Evolutionary conservation across 1,284 basidiomycete genomes (phyloP).

Genomic region (Cystobasidiaceae sp.): DNA sequence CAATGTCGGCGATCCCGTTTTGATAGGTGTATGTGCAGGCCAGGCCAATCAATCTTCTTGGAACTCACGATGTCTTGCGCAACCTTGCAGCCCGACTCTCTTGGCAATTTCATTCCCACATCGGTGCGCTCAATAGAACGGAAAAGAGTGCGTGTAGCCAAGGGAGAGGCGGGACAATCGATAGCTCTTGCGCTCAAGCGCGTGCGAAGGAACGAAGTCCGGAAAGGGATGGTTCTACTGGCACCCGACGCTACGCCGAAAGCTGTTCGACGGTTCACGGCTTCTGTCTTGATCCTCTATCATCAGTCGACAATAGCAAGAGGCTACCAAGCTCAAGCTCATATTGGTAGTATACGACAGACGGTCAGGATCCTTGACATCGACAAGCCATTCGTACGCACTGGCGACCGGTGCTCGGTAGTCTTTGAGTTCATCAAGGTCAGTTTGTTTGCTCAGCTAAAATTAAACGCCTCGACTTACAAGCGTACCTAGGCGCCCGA

Average conservation of each 20-base stretch:
- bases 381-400: conserved; percentile 71
- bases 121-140: conserved; percentile 88
- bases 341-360: conserved; percentile 68
- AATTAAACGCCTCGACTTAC: too few species aligned
- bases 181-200: conserved; percentile 91
- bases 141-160: conserved; percentile 76
- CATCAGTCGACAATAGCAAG: conserved; percentile 87
- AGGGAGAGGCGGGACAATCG: conserved; percentile 89
- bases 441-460: too few species aligned
- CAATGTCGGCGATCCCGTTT: conserved; percentile 24
- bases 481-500: conserved; percentile 84
- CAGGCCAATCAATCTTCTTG: background rate
- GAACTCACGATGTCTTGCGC: conserved; percentile 50
- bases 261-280: conserved; percentile 72
- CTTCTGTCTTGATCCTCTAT: conserved; percentile 72
- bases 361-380: conserved; percentile 75
- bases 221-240: conserved; percentile 89
- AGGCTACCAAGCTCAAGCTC: conserved; percentile 61
- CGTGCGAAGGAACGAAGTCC: conserved; percentile 69
- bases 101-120: conserved; percentile 79
- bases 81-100: conserved; percentile 84
- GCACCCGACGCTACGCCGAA: conserved; percentile 72
- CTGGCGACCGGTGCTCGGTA: conserved; percentile 82
- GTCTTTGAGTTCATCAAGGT: conserved; percentile 66
- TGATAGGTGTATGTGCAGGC: conserved; percentile 16